Conservation (phyloP, 306 rosid species). For the Vigna mungo region DNA sequence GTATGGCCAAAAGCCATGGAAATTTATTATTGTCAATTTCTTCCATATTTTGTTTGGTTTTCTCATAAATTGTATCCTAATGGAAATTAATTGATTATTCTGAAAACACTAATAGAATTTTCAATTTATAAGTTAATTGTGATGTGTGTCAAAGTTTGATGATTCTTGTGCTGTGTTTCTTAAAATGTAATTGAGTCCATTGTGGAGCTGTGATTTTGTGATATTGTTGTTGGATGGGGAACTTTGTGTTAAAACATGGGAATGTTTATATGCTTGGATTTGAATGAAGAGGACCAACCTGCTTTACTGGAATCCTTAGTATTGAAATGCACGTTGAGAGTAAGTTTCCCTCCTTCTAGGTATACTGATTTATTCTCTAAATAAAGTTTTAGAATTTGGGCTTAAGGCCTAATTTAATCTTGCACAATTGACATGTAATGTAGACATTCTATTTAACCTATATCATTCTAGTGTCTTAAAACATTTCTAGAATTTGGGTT, state of each 20-base stretch:
- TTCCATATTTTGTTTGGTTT: constrained; percentile 24
- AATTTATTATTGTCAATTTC: constrained; percentile 30
- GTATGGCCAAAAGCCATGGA: constrained; percentile 56
- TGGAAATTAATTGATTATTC: constrained; percentile 33
- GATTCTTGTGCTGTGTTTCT: constrained; percentile 18
- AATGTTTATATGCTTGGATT: constrained; percentile 14
- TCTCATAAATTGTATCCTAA: constrained; percentile 33
- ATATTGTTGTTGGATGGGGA: constrained; percentile 23
- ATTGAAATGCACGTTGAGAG: constrained; percentile 6
- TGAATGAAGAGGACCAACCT: constrained; percentile 22
- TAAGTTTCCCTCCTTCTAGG: constrained; percentile 25
- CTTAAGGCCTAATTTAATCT: neutral
- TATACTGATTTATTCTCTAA: neutral
- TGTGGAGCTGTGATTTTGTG: constrained; percentile 1
- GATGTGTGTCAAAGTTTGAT: constrained; percentile 5
- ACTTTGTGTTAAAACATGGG: constrained; percentile 16
- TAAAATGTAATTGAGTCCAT: constrained; percentile 17
- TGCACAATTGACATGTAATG: neutral
- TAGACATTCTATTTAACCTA: neutral
- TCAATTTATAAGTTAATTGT: constrained; percentile 21
- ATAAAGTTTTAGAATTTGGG: neutral
- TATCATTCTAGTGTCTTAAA: neutral
- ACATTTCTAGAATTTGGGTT: neutral
- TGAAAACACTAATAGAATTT: constrained; percentile 22
- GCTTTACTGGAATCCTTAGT: constrained; percentile 16